Evolutionary conservation across 2,329 filamentous ascomycete species (phyloP).

Genomic region (Cladophialophora bantiana): DNA sequence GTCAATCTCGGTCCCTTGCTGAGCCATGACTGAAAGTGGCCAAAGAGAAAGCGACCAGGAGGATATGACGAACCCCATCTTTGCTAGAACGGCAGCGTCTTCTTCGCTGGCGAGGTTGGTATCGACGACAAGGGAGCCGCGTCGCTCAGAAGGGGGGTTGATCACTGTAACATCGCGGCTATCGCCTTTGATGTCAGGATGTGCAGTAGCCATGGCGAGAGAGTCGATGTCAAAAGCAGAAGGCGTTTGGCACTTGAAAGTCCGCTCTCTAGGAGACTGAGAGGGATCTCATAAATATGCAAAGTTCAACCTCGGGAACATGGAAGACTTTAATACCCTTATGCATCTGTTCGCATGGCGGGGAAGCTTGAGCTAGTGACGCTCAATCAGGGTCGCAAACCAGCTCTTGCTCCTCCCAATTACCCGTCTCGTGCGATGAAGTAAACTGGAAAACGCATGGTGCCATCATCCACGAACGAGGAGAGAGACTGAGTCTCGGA

Average conservation of each 20-base stretch:
- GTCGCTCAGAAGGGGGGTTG: slow-evolving; percentile 20
- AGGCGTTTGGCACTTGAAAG: neutral
- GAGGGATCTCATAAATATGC: neutral
- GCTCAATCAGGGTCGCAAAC: neutral
- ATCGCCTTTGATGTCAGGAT: slow-evolving; percentile 3
- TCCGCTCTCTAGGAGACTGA: neutral
- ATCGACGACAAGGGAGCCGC: slow-evolving; percentile 34
- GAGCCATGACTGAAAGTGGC: no score
- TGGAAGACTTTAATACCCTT: neutral
- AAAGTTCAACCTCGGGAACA: neutral
- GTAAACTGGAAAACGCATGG: neutral
- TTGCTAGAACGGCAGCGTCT: slow-evolving; percentile 52
- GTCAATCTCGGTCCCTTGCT: neutral
- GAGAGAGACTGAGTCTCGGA: slow-evolving; percentile 8
- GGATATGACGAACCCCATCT: slow-evolving; percentile 30
- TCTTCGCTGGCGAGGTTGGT: slow-evolving; percentile 42
- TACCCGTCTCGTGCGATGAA: neutral
- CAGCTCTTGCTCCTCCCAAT: neutral
- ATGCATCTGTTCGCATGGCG: neutral
- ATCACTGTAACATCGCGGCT: neutral
- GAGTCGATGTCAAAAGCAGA: neutral
- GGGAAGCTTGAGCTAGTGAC: neutral
- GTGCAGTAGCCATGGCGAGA: neutral
- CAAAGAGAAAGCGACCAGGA: neutral
- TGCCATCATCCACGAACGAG: slow-evolving; percentile 6